Evolutionary conservation across 306 rosid genomes (phyloP).

Genomic region (Prosopis cineraria): DNA sequence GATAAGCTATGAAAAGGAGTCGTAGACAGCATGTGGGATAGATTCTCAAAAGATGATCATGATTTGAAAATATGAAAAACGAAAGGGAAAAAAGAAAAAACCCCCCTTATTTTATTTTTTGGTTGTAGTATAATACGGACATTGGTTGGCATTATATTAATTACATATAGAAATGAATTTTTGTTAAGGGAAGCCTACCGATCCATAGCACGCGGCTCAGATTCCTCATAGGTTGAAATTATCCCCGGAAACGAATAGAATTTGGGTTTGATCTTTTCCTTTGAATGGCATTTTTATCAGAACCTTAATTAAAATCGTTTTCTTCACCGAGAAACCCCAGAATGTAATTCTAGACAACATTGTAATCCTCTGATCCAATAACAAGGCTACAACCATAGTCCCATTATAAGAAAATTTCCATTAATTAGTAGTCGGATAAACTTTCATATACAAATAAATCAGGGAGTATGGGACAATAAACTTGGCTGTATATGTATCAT

Average conservation of each 20-base stretch:
- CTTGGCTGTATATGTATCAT: neutral
- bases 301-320: neutral
- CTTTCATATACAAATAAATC: too few species aligned
- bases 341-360: too few species aligned
- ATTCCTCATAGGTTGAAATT: constrained; percentile 40
- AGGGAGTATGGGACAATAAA: neutral
- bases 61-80: neutral
- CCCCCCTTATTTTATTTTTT: neutral
- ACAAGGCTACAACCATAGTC: neutral
- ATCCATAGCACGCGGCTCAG: constrained; percentile 30
- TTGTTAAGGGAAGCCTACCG: neutral
- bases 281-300: constrained; percentile 17
- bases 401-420: neutral
- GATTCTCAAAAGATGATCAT: neutral
- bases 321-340: neutral
- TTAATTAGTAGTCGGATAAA: too few species aligned
- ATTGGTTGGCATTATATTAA: constrained; percentile 20
- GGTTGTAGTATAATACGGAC: neutral
- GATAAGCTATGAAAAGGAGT: neutral
- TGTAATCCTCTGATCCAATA: constrained; percentile 7
- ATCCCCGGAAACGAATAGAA: constrained; percentile 17
- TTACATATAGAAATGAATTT: neutral
- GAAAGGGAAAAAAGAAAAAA: neutral
- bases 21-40: neutral
- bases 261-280: constrained; percentile 1